Conservation (phyloP, 352 stramenopile species). For the Globisporangium recalcitrans region DNA sequence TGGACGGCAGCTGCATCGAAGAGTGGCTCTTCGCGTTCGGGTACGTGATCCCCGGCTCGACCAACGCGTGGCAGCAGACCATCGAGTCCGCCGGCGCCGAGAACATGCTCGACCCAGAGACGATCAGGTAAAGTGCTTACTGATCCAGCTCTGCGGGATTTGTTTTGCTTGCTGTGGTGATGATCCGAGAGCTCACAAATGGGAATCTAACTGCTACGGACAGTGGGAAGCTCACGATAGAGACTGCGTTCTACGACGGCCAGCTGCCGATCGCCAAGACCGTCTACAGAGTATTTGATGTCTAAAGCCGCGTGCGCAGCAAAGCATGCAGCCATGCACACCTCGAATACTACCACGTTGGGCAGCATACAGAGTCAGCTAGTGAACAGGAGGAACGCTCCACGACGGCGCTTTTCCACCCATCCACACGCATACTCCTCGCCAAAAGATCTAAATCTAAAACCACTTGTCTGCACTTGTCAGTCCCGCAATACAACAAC, state of each 20-base stretch:
- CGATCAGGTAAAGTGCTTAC: conserved; percentile 58
- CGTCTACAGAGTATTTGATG: conserved; percentile 92
- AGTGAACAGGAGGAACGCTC: not conserved
- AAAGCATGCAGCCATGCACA: not conserved
- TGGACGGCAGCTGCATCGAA: conserved; percentile 89
- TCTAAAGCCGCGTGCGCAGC: conserved; percentile 30
- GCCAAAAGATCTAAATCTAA: not conserved
- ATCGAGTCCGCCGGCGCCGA: conserved; percentile 87
- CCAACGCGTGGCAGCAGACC: conserved; percentile 94
- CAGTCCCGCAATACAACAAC: too few relatives aligned
- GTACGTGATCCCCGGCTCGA: conserved; percentile 93
- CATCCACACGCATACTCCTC: not conserved
- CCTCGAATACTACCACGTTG: not conserved
- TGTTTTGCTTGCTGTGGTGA: too few relatives aligned
- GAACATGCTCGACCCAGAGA: conserved; percentile 84
- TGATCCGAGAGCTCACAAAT: not conserved
- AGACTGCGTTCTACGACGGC: conserved; percentile 94
- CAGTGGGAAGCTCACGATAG: conserved; percentile 91
- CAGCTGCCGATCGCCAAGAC: conserved; percentile 86
- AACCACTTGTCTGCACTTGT: not conserved
- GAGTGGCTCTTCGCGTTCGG: conserved; percentile 95
- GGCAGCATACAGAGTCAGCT: not conserved
- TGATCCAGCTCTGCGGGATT: too few relatives aligned
- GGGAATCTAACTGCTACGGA: not conserved
- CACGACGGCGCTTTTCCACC: not conserved